These are phyloP conservation scores for Gossypium schwendimanii DNA, from an alignment of 441 rosid species.

Conservation along the genomic window DNA sequence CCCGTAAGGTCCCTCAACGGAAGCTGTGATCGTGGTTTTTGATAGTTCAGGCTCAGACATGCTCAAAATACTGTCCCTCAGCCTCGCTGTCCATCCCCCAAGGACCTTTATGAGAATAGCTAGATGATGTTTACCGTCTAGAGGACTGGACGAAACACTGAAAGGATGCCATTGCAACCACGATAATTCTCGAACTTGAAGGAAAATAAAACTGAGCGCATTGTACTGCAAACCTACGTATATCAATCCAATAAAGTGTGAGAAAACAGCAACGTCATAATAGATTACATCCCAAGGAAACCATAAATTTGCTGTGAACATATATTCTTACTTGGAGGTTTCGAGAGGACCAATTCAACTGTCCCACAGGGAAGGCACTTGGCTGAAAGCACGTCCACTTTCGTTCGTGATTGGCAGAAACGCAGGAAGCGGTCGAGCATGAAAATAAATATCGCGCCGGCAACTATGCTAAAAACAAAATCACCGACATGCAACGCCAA, in stretches of 20 bases:
- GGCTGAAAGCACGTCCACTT: constrained; percentile 47
- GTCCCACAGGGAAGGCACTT: constrained; percentile 56
- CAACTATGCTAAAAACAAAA: constrained; percentile 39
- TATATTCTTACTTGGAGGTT: constrained; percentile 43
- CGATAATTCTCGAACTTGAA: constrained; percentile 40
- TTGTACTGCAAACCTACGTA: constrained; percentile 58
- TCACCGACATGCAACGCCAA: constrained; percentile 61
- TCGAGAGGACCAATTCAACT: constrained; percentile 46
- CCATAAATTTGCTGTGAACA: neutral
- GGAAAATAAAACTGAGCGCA: constrained; percentile 54
- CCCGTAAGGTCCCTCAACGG: constrained; percentile 65
- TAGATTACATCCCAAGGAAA: neutral
- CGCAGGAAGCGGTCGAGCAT: constrained; percentile 58
- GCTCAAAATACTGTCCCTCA: constrained; percentile 35
- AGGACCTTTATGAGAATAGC: constrained; percentile 57
- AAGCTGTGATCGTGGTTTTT: constrained; percentile 45
- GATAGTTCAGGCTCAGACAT: constrained; percentile 25
- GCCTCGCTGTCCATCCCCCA: constrained; percentile 55
- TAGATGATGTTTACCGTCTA: constrained; percentile 48
- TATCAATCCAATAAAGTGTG: neutral
- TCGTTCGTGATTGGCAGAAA: constrained; percentile 56
- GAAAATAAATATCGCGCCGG: constrained; percentile 43
- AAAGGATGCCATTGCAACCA: constrained; percentile 79
- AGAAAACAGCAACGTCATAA: neutral
- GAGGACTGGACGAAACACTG: constrained; percentile 64